Base-by-base conservation (phyloP, 2,329 filamentous ascomycete genomes). In the Anisogramma anomala region DNA sequence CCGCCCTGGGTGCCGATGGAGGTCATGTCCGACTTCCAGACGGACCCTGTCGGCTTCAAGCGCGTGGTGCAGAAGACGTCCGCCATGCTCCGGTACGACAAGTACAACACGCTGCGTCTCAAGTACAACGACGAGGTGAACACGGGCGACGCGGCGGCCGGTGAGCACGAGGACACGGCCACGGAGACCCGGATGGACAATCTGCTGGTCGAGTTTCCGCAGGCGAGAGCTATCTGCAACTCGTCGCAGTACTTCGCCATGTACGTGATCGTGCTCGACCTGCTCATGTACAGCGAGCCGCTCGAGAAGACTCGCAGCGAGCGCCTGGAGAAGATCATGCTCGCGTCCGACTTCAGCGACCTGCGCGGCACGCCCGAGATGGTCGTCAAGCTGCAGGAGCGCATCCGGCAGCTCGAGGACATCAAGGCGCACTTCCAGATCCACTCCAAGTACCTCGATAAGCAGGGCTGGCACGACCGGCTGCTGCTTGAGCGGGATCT, bases 1-100 rank as follows among this genome's bases (percentile, higher is more conserved):
- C 91, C 91, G 9, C 91, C 91, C 1, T 99, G 91, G 91, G 85
- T 96, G 34, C 91, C 91, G 0, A 82, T 98, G 66, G 91, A 99
- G 62, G 85, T 94, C 52, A 95, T 98, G 82, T 95, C 94, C 54
- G 88, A 96, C 60, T 98, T 95, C 60, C 70, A 89, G 49, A 74
- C 83, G 5, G 88, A 94, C 58, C 89, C 91, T 0, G 94, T 94
- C 55, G 91, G 93, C n/a, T 98, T 98, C 68, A 89, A 89, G 58
- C 79, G 91, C 46, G 88, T 98, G 22, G 88, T 99, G 9, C 86
- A 96, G 58, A 89, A 93, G 59, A 98, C 91, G 1, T 98, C 89
- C 4, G 91, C 89, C 17, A 88, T 82, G 65, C 69, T 98, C 51
- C 79, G 89, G 45, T 96, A 93, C 59, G 89, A 98, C 68, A 96